Percentiles rank a stretch among this genome's conserved stretches.
Conservation (phyloP, 169 alveolate genomes). For the Ichthyophthirius multifiliis region DNA sequence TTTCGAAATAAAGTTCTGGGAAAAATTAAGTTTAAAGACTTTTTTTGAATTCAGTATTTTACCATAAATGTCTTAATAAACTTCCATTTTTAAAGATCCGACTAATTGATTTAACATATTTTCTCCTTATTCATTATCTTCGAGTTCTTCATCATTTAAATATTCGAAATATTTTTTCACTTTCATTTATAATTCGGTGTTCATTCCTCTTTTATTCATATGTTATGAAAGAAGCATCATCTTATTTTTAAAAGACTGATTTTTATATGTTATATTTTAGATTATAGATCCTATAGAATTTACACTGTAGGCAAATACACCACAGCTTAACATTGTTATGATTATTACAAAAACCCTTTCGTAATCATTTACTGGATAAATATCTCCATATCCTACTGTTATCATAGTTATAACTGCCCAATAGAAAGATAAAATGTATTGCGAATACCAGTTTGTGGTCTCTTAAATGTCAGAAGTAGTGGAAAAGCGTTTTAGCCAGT, state of each 20-base stretch:
- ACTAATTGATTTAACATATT: background rate
- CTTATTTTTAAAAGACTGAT: background rate
- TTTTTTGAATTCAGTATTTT: background rate
- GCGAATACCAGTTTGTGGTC: background rate
- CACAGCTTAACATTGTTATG: background rate
- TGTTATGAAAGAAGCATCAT: background rate
- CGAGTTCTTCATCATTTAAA: constrained; percentile 2
- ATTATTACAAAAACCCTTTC: constrained; percentile 3
- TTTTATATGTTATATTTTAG: background rate
- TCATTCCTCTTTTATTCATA: constrained; percentile 12
- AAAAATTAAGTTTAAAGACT: background rate
- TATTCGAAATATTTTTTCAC: constrained; percentile 10
- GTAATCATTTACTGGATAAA: background rate
- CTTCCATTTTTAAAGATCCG: constrained; percentile 3
- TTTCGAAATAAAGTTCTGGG: background rate
- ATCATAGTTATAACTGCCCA: constrained; percentile 7
- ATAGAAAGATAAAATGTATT: background rate
- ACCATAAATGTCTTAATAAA: background rate
- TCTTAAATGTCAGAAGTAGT: background rate
- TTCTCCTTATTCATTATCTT: constrained; percentile 7
- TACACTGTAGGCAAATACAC: constrained; percentile 14
- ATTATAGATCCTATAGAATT: constrained; percentile 8
- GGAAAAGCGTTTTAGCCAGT: background rate
- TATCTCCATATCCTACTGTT: constrained; percentile 23
- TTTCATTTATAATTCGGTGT: background rate